A percentile compares a stretch with the other conserved stretches of the same genome.
These are phyloP conservation scores for Ceratocystis alfenasii DNA, from an alignment of 2,329 filamentous ascomycete genomes.

Conservation along the genomic window DNA sequence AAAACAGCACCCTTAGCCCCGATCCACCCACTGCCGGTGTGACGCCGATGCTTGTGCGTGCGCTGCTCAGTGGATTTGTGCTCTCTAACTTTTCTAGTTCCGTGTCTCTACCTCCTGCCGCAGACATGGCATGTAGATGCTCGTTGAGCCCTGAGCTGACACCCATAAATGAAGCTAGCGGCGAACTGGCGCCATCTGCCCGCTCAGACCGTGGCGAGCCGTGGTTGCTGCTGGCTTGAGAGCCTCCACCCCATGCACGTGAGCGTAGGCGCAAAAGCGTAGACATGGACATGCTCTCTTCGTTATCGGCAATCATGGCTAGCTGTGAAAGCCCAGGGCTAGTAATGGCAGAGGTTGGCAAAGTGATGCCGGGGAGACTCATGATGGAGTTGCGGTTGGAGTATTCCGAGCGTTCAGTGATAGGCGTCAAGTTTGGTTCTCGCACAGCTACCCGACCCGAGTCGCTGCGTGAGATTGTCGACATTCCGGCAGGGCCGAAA, in stretches of 20 bases:
- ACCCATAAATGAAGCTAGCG: slow-evolving; percentile 24
- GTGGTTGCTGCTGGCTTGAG: slow-evolving; percentile 53
- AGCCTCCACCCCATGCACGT: slow-evolving; percentile 70
- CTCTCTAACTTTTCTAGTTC: background rate
- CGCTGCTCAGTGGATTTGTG: background rate
- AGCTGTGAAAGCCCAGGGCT: slow-evolving; percentile 70
- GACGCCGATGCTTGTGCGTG: background rate
- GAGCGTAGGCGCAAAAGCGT: slow-evolving; percentile 61
- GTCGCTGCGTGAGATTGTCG: slow-evolving; percentile 49
- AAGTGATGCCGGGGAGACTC: slow-evolving; percentile 49
- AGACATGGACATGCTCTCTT: slow-evolving; percentile 57
- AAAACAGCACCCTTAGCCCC: background rate
- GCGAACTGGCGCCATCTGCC: slow-evolving; percentile 38
- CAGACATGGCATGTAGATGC: background rate
- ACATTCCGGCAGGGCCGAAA: slow-evolving; percentile 60
- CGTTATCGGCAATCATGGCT: slow-evolving; percentile 47
- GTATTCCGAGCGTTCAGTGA: slow-evolving; percentile 91
- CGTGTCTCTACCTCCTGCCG: background rate
- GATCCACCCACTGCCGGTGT: background rate
- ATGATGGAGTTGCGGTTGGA: slow-evolving; percentile 88
- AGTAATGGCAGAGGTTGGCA: slow-evolving; percentile 35
- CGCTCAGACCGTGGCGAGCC: slow-evolving; percentile 41
- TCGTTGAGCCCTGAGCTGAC: slow-evolving; percentile 17
- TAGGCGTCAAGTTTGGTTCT: slow-evolving; percentile 88
- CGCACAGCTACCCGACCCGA: slow-evolving; percentile 64